phyloP scores from a whole-genome alignment of 2,329 filamentous ascomycete species.

The Ophiostoma pallidulum region DNA sequence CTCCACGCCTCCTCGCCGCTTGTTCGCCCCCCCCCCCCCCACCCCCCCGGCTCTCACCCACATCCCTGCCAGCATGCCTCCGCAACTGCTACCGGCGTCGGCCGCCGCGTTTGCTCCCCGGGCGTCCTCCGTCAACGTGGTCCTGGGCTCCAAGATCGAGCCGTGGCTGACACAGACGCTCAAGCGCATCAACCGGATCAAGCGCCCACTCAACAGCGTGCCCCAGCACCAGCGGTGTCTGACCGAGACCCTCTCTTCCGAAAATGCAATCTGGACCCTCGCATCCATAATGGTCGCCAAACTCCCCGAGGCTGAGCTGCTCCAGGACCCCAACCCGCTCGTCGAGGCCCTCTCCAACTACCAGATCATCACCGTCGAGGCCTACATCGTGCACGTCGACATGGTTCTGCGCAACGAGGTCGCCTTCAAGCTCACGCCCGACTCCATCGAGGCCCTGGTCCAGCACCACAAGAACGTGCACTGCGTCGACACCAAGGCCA shows the following conservation, averaged over 20 bases:
- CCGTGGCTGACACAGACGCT: slow-evolving; percentile 94
- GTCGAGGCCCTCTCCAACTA: slow-evolving; percentile 87
- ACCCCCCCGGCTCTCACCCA: slow-evolving; percentile 24
- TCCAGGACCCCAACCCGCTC: slow-evolving; percentile 70
- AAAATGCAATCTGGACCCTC: slow-evolving; percentile 89
- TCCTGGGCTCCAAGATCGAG: slow-evolving; percentile 84
- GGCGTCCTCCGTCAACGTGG: slow-evolving; percentile 83
- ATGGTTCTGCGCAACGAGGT: slow-evolving; percentile 98
- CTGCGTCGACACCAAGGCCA: slow-evolving; percentile 80
- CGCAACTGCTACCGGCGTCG: slow-evolving; percentile 86
- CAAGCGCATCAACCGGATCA: slow-evolving; percentile 93
- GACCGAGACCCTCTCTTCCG: slow-evolving; percentile 82
- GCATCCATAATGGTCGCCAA: slow-evolving; percentile 90
- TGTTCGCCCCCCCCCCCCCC: slow-evolving; percentile 17
- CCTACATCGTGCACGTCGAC: slow-evolving; percentile 97
- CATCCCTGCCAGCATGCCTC: slow-evolving; percentile 55
- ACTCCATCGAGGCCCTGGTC: slow-evolving; percentile 86
- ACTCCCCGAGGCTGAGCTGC: slow-evolving; percentile 74
- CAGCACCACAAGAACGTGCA: slow-evolving; percentile 96
- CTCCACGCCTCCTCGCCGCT: neutral
- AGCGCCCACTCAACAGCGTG: slow-evolving; percentile 94
- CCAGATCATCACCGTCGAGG: slow-evolving; percentile 85
- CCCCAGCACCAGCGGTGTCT: slow-evolving; percentile 92
- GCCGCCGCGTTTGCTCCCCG: slow-evolving; percentile 93
- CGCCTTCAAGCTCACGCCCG: slow-evolving; percentile 91